Evolutionary conservation across 1,139 yeast species (phyloP).

Genomic region (Suhomyces bribrorum): DNA sequence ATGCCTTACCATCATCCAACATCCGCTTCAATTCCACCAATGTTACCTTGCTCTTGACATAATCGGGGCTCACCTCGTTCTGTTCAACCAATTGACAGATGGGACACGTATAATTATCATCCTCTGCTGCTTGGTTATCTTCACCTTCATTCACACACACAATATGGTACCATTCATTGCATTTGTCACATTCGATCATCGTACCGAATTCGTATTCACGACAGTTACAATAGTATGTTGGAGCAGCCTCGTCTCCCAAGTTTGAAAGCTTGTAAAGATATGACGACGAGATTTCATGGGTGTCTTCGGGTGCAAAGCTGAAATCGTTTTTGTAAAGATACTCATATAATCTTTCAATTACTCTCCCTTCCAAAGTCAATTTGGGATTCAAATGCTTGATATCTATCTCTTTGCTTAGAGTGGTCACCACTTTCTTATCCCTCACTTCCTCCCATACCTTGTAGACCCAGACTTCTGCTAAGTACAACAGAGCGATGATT

Average conservation of each 20-base stretch:
- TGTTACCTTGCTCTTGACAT: slow-evolving; percentile 24
- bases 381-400: slow-evolving; percentile 21
- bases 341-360: slow-evolving; percentile 30
- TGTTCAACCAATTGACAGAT: slow-evolving; percentile 49
- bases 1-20: slow-evolving; percentile 30
- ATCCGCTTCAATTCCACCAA: slow-evolving; percentile 20
- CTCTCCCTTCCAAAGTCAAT: slow-evolving; percentile 21
- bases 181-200: slow-evolving; percentile 78
- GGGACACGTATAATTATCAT: slow-evolving; percentile 61
- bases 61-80: slow-evolving; percentile 17
- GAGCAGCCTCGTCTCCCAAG: slow-evolving; percentile 18
- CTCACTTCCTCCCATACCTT: slow-evolving; percentile 33
- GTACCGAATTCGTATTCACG: slow-evolving; percentile 66
- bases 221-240: slow-evolving; percentile 63
- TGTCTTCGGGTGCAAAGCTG: slow-evolving; percentile 46
- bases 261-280: slow-evolving; percentile 20
- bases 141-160: slow-evolving; percentile 54
- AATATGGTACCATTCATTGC: slow-evolving; percentile 82
- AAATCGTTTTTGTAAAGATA: slow-evolving; percentile 35
- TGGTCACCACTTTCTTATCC: slow-evolving; percentile 28
- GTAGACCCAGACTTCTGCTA: slow-evolving; percentile 47
- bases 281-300: slow-evolving; percentile 32
- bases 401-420: slow-evolving; percentile 21
- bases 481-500: slow-evolving; percentile 23
- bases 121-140: slow-evolving; percentile 31